A percentile compares a stretch with the other conserved stretches of the same genome.
These are phyloP conservation scores for Termitomyces sp. DNA, from an alignment of 768 basidiomycete species.

Conservation along the genomic window DNA sequence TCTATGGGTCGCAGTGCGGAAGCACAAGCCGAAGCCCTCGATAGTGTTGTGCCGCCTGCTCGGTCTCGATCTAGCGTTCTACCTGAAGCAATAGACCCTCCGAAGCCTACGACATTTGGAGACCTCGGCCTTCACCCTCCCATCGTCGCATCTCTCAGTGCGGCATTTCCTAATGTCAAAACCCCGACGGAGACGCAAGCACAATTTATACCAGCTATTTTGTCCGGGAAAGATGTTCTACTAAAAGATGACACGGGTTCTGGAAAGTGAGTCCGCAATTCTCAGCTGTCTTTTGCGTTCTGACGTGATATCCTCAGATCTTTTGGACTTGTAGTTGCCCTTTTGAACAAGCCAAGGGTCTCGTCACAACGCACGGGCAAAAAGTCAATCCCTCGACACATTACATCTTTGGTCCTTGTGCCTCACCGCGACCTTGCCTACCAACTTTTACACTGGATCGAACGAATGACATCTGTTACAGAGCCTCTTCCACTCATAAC, in stretches of 20 bases:
- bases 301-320: conserved; percentile 39
- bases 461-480: conserved; percentile 37
- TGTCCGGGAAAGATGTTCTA: conserved; percentile 53
- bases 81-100: neutral
- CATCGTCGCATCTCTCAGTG: conserved; percentile 43
- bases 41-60: neutral
- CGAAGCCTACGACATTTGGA: conserved; percentile 32
- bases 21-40: conserved; percentile 11
- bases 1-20: conserved; percentile 21
- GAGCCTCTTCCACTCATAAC: conserved; percentile 27
- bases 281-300: conserved; percentile 1
- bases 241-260: conserved; percentile 70
- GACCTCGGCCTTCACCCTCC: conserved; percentile 46
- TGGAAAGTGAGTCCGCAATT: conserved; percentile 57
- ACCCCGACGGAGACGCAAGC: conserved; percentile 56
- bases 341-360: conserved; percentile 51
- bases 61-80: neutral
- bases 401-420: conserved; percentile 58
- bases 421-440: conserved; percentile 71
- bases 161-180: conserved; percentile 58
- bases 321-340: conserved; percentile 62
- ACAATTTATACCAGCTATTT: conserved; percentile 56
- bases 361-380: conserved; percentile 17
- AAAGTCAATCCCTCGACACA: conserved; percentile 20
- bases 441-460: conserved; percentile 64